These are phyloP conservation scores for Yamadazyma friedrichii DNA, from an alignment of 1,139 yeast species.

Conservation along the genomic window DNA sequence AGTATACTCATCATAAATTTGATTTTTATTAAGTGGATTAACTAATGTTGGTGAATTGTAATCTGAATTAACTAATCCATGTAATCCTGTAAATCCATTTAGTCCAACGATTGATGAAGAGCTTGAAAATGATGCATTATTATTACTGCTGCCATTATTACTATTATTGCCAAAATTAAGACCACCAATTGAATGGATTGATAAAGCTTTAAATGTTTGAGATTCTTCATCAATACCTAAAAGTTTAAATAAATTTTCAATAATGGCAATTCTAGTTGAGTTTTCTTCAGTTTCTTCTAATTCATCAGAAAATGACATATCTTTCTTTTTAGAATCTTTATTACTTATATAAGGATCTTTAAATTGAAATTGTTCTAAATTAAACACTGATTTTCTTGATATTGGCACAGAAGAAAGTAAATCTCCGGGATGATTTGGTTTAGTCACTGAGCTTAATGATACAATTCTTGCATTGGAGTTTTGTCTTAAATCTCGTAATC, in stretches of 20 bases:
- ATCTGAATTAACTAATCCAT: slow-evolving; percentile 23
- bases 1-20: slow-evolving; percentile 21
- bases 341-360: slow-evolving; percentile 6
- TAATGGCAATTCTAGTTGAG: slow-evolving; percentile 64
- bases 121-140: slow-evolving; percentile 21
- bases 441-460: slow-evolving; percentile 56
- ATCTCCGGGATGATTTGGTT: slow-evolving; percentile 77
- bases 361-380: slow-evolving; percentile 11
- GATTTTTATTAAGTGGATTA: slow-evolving; percentile 14
- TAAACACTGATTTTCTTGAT: slow-evolving; percentile 46
- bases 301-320: slow-evolving; percentile 31
- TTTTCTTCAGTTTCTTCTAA: slow-evolving; percentile 75
- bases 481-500: slow-evolving; percentile 3
- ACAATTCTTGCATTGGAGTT: slow-evolving; percentile 57
- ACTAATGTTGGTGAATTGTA: slow-evolving; percentile 7
- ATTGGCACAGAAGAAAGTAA: slow-evolving; percentile 79
- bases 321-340: slow-evolving; percentile 4
- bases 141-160: background rate
- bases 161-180: background rate
- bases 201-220: slow-evolving; percentile 10
- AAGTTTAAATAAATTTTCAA: slow-evolving; percentile 71
- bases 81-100: slow-evolving; percentile 28
- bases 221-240: slow-evolving; percentile 60
- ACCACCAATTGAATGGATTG: background rate
- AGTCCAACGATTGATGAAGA: slow-evolving; percentile 31